These are phyloP conservation scores for Aspergillus haitiensis DNA, from an alignment of 495 filamentous ascomycete species.

Conservation along the genomic window DNA sequence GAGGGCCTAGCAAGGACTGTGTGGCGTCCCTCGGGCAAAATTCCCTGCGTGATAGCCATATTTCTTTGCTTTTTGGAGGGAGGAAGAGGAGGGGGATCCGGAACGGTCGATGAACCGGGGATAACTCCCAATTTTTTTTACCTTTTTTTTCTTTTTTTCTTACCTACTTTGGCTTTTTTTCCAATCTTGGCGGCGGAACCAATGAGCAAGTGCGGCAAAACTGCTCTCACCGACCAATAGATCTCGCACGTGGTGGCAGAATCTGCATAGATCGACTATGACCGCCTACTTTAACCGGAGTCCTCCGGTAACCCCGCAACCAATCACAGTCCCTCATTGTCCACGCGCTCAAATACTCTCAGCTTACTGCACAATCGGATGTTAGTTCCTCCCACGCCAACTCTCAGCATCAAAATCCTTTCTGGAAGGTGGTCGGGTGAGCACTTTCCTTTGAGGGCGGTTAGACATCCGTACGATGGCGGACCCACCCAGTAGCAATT, in stretches of 20 bases:
- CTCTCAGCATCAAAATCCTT: not conserved
- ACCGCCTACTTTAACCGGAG: constrained; percentile 20
- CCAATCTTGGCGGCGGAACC: constrained; percentile 20
- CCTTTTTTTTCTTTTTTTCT: constrained; percentile 12
- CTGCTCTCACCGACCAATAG: constrained; percentile 24
- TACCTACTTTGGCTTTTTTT: too few species aligned
- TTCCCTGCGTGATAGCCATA: not conserved
- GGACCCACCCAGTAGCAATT: too few species aligned
- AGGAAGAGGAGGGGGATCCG: not conserved
- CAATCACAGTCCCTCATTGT: constrained; percentile 8
- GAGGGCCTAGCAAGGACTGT: not conserved
- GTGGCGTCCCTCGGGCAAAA: constrained; percentile 4
- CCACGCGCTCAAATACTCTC: constrained; percentile 5
- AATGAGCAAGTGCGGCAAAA: constrained; percentile 19
- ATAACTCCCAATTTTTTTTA: not conserved
- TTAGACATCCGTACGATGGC: too few species aligned
- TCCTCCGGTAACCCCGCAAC: not conserved
- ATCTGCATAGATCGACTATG: constrained; percentile 19
- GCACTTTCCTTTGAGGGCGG: not conserved
- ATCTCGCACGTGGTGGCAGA: constrained; percentile 29
- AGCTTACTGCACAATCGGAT: constrained; percentile 6
- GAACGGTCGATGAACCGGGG: not conserved
- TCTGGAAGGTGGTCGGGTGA: constrained; percentile 7
- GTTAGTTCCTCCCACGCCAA: not conserved
- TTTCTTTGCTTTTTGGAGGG: constrained; percentile 7